Conservation (phyloP, 139 green algal species). For the Tetradesmus obliquus region DNA sequence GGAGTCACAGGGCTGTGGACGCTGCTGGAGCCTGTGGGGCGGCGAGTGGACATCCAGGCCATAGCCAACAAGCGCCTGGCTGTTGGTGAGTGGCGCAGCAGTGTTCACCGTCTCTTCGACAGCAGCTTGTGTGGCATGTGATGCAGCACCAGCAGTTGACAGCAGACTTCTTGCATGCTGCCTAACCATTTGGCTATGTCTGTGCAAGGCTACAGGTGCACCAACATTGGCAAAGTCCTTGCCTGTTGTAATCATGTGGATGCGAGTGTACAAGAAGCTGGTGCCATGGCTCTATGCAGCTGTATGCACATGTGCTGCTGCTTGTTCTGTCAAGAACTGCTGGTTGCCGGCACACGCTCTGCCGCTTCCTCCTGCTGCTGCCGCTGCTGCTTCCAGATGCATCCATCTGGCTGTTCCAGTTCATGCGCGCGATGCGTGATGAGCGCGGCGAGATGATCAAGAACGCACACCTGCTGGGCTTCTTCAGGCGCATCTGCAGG, state of each 20-base stretch:
- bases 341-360: too few relatives aligned
- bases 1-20: slow-evolving; percentile 78
- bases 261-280: too few relatives aligned
- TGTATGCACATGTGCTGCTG: not conserved
- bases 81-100: slow-evolving; percentile 69
- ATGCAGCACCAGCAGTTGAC: not conserved
- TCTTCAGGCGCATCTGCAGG: slow-evolving; percentile 97
- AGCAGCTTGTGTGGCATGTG: not conserved
- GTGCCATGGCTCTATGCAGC: too few relatives aligned
- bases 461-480: slow-evolving; percentile 96
- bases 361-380: not conserved
- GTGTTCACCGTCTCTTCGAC: not conserved
- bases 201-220: not conserved
- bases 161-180: not conserved
- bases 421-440: slow-evolving; percentile 97
- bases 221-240: not conserved
- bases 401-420: slow-evolving; percentile 97
- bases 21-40: slow-evolving; percentile 90
- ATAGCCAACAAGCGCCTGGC: slow-evolving; percentile 88
- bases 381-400: slow-evolving; percentile 78
- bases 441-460: slow-evolving; percentile 91
- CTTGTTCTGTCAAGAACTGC: not conserved
- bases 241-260: not conserved
- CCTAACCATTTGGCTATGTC: not conserved
- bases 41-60: slow-evolving; percentile 87